Evolutionary conservation across 805 yeast genomes (phyloP), one percentile per base, ranked within the genome.

Genomic region (Teunomyces tritomae): DNA sequence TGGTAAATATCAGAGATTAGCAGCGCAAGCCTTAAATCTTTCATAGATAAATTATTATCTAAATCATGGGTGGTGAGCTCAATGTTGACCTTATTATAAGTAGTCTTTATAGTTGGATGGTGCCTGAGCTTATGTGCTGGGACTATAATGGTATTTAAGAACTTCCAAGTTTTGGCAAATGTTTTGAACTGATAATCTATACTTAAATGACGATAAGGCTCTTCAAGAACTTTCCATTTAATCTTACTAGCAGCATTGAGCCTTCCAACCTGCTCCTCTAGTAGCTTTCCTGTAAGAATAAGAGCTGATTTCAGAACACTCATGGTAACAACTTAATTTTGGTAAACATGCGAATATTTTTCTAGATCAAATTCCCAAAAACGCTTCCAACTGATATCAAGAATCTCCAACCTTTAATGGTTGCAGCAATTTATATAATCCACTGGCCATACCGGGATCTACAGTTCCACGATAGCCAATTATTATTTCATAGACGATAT

Each of bases 51-150:
- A 4, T 78, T 77, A 17, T 67, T 63, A 1, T 67, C 71, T 0
- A 73, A 67, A 58, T 87, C 94, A 57, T 87, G 94, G 0, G 92
- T 87, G 1, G 83, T 78, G 33, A 85, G 60, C 24, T 70, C 67
- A 3, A 87, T 50, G 11, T 70, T 66, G 1, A 85, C 86, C 28
- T 69, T 65, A 51, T 81, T 87, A 57, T 85, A 87, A 0, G 82
- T 76, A 3, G 85, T 85, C 0, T 70, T 72, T 9, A 87, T 79
- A 0, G 82, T 82, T 0, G 94, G 92, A 60, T 87, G 95, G 56
- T 87, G 92, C 3, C 82, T 84, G 57, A 67, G 61, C 1, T 73
- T 56, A 57, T 84, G 86, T 0, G 87, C 75, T 44, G 81, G 65
- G 65, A 78, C 62, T 1, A 88, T 77, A 1, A 86, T 75, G 40